Evolutionary conservation across 192 early-diverging fungal genomes (phyloP).

Genomic region (Mortierella antarctica): DNA sequence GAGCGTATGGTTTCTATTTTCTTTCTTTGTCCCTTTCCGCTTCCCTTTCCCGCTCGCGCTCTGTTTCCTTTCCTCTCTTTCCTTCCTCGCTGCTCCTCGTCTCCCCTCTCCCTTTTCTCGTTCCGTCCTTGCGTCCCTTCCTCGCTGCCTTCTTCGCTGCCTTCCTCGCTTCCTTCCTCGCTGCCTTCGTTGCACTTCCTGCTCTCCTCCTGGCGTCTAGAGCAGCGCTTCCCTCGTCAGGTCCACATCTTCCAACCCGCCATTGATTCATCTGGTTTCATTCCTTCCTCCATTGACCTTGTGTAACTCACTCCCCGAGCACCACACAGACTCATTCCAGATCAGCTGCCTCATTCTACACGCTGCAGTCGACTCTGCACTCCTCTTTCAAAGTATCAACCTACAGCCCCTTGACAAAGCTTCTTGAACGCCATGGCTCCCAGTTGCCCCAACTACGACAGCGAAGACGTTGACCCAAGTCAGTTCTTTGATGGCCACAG

Average conservation of each 20-base stretch:
- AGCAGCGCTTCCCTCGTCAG: neutral
- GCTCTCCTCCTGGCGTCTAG: neutral
- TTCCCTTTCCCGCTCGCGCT: neutral
- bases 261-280: too few relatives aligned
- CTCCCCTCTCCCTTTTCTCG: neutral
- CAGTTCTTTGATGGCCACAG: slow-evolving; percentile 38
- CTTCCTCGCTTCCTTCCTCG: slow-evolving; percentile 3
- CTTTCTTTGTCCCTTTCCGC: neutral
- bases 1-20: neutral
- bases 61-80: neutral
- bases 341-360: too few relatives aligned
- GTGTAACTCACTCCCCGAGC: neutral
- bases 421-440: slow-evolving; percentile 9
- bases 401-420: neutral
- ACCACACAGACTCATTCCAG: too few relatives aligned
- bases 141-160: neutral
- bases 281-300: neutral
- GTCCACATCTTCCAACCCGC: neutral
- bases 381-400: neutral
- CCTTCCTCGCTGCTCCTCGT: neutral
- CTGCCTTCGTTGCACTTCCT: neutral
- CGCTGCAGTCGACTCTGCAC: neutral
- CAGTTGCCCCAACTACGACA: slow-evolving; percentile 26
- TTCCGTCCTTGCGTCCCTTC: neutral
- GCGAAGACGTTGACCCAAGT: slow-evolving; percentile 17